Evolutionary conservation across 306 rosid species (phyloP), one percentile per base, ranked within the genome.

Genomic region (Dalbergia cochinchinensis): DNA sequence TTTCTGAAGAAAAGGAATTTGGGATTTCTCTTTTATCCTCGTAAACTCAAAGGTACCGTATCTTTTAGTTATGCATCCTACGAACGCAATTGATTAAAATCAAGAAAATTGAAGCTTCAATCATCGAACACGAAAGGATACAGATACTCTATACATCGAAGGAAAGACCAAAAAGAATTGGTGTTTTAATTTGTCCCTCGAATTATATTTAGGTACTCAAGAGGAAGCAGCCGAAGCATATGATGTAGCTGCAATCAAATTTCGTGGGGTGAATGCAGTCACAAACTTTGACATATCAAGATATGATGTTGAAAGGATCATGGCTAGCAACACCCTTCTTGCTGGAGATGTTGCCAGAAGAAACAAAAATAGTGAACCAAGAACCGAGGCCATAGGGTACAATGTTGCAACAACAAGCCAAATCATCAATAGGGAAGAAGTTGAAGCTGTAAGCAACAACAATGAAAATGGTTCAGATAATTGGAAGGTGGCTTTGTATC

Each of bases 201-300:
- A 47, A 54, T 54, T 54, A 5, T 54, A n/a, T 5, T 54, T 54
- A 94, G 98, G 97, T 74, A 94, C 98, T 16, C 98, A 94, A 83
- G 98, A 94, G 88, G 98, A 94, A 86, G 98, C 98, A 51, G 98
- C 98, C 0, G 98, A 94, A 78, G 97, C 98, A 16, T 94, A 94
- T 79, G 98, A 94, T 78, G 48, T 94, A 59, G 98, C 98, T 0
- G 98, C 98, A 11, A 91, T 94, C 18, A 94, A 92, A 81, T 92
- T 94, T 26, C 97, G 98, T 0, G 98, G 98, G 0, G 85, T 69
- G 50, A 92, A 87, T 79, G 98, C 98, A 0, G 97, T 94, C 0
- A 94, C 98, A 37, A 94, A 94, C 73, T 94, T 94, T 1, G 97
- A 87, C 87, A 88, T 90, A 4, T 83, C 94, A 5, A 85, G 90